A percentile compares a stretch with the other conserved stretches of the same genome.
Conservation (phyloP, 177 flowering plant genomes). For the Vitis hybrid region DNA sequence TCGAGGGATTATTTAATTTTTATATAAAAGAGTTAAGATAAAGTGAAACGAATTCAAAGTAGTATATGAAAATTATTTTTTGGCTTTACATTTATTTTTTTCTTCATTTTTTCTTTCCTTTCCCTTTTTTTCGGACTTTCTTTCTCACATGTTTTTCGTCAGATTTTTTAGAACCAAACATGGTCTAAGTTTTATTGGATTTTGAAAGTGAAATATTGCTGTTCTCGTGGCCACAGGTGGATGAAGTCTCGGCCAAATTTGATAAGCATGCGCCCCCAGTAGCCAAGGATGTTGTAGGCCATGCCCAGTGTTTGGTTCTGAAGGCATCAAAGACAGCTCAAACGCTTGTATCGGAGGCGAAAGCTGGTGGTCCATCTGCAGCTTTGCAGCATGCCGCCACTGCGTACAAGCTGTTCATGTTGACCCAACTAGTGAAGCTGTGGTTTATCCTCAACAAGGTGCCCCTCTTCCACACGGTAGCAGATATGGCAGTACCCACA, state of each 20-base stretch:
- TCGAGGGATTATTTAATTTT: too few relatives aligned
- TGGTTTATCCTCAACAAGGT: slow-evolving; percentile 34
- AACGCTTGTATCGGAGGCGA: slow-evolving; percentile 33
- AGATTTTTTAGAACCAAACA: too few relatives aligned
- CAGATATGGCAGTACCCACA: slow-evolving; percentile 39
- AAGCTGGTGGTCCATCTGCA: slow-evolving; percentile 40
- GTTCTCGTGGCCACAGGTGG: slow-evolving; percentile 42
- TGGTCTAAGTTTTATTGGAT: too few relatives aligned
- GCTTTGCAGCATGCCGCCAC: slow-evolving; percentile 34
- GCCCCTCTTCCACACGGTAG: slow-evolving; percentile 33
- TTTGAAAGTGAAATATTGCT: neutral
- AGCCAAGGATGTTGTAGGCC: slow-evolving; percentile 37
- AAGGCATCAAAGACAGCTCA: slow-evolving; percentile 33
- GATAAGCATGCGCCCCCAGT: slow-evolving; percentile 50
- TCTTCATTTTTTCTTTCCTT: too few relatives aligned
- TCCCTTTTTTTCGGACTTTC: too few relatives aligned
- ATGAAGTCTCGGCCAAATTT: slow-evolving; percentile 40
- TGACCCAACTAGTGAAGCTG: slow-evolving; percentile 22
- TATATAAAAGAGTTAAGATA: too few relatives aligned
- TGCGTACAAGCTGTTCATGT: slow-evolving; percentile 30
- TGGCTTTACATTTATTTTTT: too few relatives aligned
- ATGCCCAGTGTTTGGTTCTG: slow-evolving; percentile 20
- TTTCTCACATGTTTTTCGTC: too few relatives aligned
- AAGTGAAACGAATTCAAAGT: too few relatives aligned
- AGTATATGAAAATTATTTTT: too few relatives aligned